Conservation (phyloP, 495 filamentous ascomycete genomes). For the Xylaria flabelliformis region DNA sequence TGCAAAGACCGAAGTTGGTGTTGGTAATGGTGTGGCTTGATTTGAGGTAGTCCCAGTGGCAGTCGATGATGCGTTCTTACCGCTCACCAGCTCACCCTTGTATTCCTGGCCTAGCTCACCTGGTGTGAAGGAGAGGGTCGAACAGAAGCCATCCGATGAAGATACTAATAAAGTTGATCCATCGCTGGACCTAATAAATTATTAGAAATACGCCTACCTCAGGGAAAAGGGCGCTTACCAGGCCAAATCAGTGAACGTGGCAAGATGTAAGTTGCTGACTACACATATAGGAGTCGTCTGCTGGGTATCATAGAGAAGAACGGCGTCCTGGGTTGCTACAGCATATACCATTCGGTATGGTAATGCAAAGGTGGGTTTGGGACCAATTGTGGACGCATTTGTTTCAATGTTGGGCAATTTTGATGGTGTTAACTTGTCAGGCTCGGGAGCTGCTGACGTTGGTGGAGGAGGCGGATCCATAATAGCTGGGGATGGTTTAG, state of each 20-base stretch:
- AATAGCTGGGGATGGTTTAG: slow-evolving; percentile 62
- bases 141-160: slow-evolving; percentile 98
- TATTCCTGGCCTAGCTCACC: slow-evolving; percentile 91
- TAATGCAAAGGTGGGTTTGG: slow-evolving; percentile 76
- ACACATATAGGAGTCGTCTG: slow-evolving; percentile 90
- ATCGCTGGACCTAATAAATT: slow-evolving; percentile 79
- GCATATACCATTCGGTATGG: slow-evolving; percentile 96
- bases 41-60: slow-evolving; percentile 54
- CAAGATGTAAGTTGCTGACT: slow-evolving; percentile 95
- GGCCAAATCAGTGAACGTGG: slow-evolving; percentile 94
- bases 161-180: slow-evolving; percentile 92
- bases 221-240: slow-evolving; percentile 66
- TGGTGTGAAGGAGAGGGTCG: slow-evolving; percentile 79
- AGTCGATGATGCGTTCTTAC: slow-evolving; percentile 51
- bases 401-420: slow-evolving; percentile 59
- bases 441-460: slow-evolving; percentile 54
- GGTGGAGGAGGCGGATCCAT: slow-evolving; percentile 86
- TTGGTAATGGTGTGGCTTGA: slow-evolving; percentile 68
- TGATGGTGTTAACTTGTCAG: slow-evolving; percentile 52
- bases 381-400: slow-evolving; percentile 56
- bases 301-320: slow-evolving; percentile 97
- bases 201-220: slow-evolving; percentile 4
- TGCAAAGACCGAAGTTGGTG: slow-evolving; percentile 65
- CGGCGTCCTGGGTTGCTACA: slow-evolving; percentile 94
- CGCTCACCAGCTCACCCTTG: slow-evolving; percentile 65